Base-by-base conservation (phyloP, 164 flowering plant species). In the Nymphaea colorata region DNA sequence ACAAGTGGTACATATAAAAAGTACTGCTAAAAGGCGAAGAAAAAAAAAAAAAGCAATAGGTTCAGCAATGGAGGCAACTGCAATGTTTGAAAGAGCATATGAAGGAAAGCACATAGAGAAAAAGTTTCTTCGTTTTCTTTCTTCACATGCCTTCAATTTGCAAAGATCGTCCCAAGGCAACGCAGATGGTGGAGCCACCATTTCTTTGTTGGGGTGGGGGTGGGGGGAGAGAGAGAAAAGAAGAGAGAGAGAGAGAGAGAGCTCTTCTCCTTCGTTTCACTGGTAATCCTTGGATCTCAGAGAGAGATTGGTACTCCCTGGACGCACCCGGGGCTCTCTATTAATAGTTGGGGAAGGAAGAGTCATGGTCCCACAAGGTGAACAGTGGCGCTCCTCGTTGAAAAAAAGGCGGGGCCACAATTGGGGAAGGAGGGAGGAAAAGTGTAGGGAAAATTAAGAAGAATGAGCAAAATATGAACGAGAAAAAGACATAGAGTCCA, bases 1-100 rank as follows among this genome's bases (percentile, higher is more conserved):
- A 83, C 45, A 6, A 92, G 67, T 62, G 98, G 96, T 3, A 86
- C 91, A 73, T 80, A 86, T 11, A 92, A 59, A 60, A 87, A 45
- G 76, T 92, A 89, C 96, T 89, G 79, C 17, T 41, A 41, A 57
- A 65, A 45, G n/a, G 45, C 18, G 47, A 16, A 17, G 25, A 41
- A 67, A 59, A 59, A 41, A 4, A 17, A 41, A 44, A 45, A 16
- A 47, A 11, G 6, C 43, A 51, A 36, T n/a, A 53, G 61, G 18
- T 2, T 8, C 12, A 25, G 41, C 6, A 18, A 66, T 42, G 68
- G n/a, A 66, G 59, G 18, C 4, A 42, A 14, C 6, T 10, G 14
- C 2, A 42, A 43, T 11, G 5, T 5, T 43, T 7, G 7, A 42
- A 25, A 57, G 5, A 59, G 59, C 42, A 67, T 12, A 44, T 5